Evolutionary conservation across 2,329 filamentous ascomycete genomes (phyloP).

Genomic region (Onygenales sp.): DNA sequence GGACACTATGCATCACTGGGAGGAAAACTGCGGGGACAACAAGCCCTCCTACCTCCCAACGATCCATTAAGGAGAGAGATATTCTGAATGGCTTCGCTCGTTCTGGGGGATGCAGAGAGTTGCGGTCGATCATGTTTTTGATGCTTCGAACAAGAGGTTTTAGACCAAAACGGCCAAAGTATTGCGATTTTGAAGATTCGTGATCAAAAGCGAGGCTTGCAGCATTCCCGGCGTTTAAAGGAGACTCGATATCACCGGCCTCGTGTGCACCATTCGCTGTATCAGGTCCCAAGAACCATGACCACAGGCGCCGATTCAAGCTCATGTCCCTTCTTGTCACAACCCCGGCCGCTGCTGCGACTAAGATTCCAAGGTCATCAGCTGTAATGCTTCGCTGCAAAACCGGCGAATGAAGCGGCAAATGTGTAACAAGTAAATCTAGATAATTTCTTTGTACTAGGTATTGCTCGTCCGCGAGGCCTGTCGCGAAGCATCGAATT

Average conservation of each 20-base stretch:
- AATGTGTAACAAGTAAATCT: constrained; percentile 80
- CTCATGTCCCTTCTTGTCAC: constrained; percentile 92
- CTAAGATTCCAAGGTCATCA: constrained; percentile 69
- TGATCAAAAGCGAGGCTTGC: constrained; percentile 25
- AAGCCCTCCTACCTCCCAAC: constrained; percentile 90
- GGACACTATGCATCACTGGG: constrained; percentile 71
- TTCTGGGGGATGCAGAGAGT: constrained; percentile 50
- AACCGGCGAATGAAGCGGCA: constrained; percentile 75
- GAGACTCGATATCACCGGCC: constrained; percentile 21
- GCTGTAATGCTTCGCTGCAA: constrained; percentile 64
- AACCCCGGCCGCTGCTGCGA: constrained; percentile 76
- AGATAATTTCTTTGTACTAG: constrained; percentile 91
- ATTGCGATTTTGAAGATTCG: constrained; percentile 56
- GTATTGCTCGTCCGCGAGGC: constrained; percentile 75
- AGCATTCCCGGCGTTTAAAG: constrained; percentile 18
- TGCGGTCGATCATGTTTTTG: constrained; percentile 61
- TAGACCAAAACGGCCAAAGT: constrained; percentile 75
- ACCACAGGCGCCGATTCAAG: constrained; percentile 86
- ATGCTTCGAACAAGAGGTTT: constrained; percentile 65
- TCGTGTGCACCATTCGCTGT: constrained; percentile 31
- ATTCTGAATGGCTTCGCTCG: constrained; percentile 80
- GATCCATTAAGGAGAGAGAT: constrained; percentile 91
- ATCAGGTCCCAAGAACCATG: constrained; percentile 84
- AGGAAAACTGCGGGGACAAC: constrained; percentile 85
- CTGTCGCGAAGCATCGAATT: constrained; percentile 83